Base-by-base conservation (phyloP, 1,139 yeast genomes). In the Yamadazyma triangularis region DNA sequence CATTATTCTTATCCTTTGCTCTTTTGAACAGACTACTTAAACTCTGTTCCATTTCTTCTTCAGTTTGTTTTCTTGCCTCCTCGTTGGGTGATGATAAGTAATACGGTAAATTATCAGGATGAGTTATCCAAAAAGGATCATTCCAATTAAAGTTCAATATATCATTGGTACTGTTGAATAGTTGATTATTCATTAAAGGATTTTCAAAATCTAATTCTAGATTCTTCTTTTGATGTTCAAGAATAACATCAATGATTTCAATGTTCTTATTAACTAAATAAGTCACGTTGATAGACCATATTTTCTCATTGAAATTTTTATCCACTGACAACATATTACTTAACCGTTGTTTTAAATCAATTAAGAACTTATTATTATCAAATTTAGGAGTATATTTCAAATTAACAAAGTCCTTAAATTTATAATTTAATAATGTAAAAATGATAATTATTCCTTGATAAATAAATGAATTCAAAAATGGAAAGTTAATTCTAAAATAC, bases 391-490 rank as follows among this genome's bases (percentile, higher is more conserved):
- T 45, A 29, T 44, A 50, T 14, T 30, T 36, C 8, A 26, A 27
- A 7, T 42, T 42, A 18, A 63, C 47, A 36, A 72, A 59, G 15
- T 60, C 64, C 22, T 56, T 55, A 26, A 54, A 60, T 22, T 66
- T 67, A 35, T 66, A 56, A 42, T 70, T 72, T 40, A 73, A 51
- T 37, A 72, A 51, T 0, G 77, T 70, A 47, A 67, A 73, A 12
- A 68, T 58, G 14, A 72, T 77, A 34, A 73, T 68, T 27, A 73
- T 55, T 1, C 77, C 75, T 42, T 73, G 79, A 44, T 72, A 71
- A 12, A 70, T 53, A 30, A 70, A 71, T 2, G 73, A 60, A 39
- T 68, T 69, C 34, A 71, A 58, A 38, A 70, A 70, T 13, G 79
- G 79, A 41, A 61, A 69, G 28, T 51, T 50, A 4, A 50, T 42